These are phyloP conservation scores for Zygnema cylindricum DNA, from an alignment of 139 green algal genomes.

Conservation along the genomic window DNA sequence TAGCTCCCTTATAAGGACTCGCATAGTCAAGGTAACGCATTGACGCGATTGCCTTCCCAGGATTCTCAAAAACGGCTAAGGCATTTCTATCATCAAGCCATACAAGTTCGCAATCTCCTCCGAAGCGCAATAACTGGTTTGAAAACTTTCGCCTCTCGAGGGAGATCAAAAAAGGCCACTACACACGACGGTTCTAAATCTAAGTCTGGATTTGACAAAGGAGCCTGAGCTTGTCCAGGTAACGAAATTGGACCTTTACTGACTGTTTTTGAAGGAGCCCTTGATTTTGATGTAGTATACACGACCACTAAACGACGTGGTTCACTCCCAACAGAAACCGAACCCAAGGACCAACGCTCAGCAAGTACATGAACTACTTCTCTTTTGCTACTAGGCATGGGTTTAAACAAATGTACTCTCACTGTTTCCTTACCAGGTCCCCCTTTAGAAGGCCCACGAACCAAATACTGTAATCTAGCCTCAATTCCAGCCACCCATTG, in stretches of 20 bases:
- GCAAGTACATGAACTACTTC: slow-evolving; percentile 49
- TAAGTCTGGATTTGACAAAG: slow-evolving; percentile 1
- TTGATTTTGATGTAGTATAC: slow-evolving; percentile 47
- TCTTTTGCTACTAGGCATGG: slow-evolving; percentile 13
- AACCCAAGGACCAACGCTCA: slow-evolving; percentile 11
- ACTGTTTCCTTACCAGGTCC: background rate
- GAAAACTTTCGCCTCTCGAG: slow-evolving; percentile 21
- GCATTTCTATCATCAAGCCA: slow-evolving; percentile 60
- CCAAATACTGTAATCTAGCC: slow-evolving; percentile 24
- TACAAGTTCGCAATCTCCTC: slow-evolving; percentile 59
- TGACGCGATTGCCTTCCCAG: slow-evolving; percentile 25
- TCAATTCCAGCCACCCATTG: slow-evolving; percentile 44
- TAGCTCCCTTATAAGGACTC: slow-evolving; percentile 31
- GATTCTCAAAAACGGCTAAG: slow-evolving; percentile 45
- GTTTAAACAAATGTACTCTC: slow-evolving; percentile 52
- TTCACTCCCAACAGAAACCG: slow-evolving; percentile 34
- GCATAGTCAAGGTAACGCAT: slow-evolving; percentile 47
- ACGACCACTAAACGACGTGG: slow-evolving; percentile 52
- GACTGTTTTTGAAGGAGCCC: background rate
- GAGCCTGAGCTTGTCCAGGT: background rate
- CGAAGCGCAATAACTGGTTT: slow-evolving; percentile 49
- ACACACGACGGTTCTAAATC: slow-evolving; percentile 37
- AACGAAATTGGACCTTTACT: background rate
- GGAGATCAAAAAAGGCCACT: slow-evolving; percentile 32
- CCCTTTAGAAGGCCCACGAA: background rate